Conservation (phyloP, 2,329 filamentous ascomycete species). For the Bimuria novae-zelandiae region DNA sequence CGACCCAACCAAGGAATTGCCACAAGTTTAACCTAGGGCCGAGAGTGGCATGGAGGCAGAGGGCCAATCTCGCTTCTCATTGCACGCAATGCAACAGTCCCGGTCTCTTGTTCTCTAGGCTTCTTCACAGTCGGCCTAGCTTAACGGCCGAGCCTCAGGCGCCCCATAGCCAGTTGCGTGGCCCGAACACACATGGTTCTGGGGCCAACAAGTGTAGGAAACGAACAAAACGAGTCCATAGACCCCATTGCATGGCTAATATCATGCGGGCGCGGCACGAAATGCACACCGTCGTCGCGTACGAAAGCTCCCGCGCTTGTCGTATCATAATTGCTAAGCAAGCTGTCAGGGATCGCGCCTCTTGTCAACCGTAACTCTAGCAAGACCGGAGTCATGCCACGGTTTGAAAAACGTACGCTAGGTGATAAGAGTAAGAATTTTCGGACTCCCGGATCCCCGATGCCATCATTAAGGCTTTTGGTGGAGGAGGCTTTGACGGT, state of each 20-base stretch:
- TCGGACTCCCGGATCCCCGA: neutral
- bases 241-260: neutral
- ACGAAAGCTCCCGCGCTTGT: neutral
- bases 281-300: neutral
- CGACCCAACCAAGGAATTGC: neutral
- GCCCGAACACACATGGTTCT: neutral
- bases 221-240: neutral
- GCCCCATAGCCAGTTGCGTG: neutral
- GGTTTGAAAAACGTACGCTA: neutral
- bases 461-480: neutral
- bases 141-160: neutral
- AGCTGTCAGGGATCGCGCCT: neutral
- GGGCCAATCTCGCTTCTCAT: neutral
- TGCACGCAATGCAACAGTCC: neutral
- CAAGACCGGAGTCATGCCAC: neutral
- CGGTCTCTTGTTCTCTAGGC: neutral
- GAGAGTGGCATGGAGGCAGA: neutral
- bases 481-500: neutral
- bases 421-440: neutral
- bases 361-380: neutral
- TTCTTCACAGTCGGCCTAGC: neutral
- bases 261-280: neutral
- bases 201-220: conserved; percentile 1
- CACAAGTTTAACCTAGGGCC: neutral
- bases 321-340: neutral